Conservation (phyloP, 169 alveolate species). For the Amoebophrya sp. region DNA sequence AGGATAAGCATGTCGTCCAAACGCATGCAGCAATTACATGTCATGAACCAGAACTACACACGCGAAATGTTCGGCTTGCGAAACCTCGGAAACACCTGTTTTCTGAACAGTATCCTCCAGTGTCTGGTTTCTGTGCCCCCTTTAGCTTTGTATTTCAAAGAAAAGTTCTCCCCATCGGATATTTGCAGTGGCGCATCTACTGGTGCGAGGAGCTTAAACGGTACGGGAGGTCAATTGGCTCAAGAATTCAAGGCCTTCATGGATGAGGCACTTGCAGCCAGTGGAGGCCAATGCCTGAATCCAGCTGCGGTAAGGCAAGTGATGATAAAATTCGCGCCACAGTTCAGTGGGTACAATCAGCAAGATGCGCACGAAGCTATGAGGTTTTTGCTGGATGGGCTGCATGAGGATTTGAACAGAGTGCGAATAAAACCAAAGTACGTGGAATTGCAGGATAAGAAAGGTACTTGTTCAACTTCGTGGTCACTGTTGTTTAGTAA, state of each 20-base stretch:
- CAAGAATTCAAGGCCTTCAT: neutral
- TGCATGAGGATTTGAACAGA: neutral
- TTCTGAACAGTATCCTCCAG: neutral
- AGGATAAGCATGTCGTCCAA: no score
- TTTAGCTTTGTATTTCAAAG: neutral
- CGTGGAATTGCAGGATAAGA: neutral
- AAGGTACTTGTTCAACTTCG: no score
- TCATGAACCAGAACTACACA: no score
- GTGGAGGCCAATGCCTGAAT: neutral
- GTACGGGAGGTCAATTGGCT: neutral
- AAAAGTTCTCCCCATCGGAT: neutral
- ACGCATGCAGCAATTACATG: no score
- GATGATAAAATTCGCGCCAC: conserved; percentile 7
- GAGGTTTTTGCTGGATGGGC: neutral
- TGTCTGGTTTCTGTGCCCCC: neutral
- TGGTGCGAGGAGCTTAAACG: neutral
- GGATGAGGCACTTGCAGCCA: neutral
- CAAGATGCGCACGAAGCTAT: conserved; percentile 9
- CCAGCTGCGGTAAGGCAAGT: neutral
- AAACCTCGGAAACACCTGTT: neutral
- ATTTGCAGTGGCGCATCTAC: neutral
- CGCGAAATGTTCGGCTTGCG: neutral
- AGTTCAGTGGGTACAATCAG: neutral
- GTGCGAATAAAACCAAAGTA: neutral
- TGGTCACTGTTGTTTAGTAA: no score